Conservation (phyloP, 129 eudicot genomes). For the Ambrosia trifida region DNA sequence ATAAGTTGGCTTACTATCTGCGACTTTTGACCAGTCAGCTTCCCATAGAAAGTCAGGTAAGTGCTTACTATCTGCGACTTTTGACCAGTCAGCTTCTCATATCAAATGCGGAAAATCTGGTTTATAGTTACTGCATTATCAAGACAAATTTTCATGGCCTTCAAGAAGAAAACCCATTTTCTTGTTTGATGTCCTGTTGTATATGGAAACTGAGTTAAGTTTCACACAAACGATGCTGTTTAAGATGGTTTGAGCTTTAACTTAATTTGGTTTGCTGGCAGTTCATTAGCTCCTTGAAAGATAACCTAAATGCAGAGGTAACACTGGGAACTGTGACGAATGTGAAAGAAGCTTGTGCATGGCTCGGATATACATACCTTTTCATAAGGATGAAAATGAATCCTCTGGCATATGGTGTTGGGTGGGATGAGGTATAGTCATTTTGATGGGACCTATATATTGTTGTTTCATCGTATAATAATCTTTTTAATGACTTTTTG, state of each 20-base stretch:
- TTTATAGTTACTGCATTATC: not conserved
- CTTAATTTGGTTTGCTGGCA: constrained; percentile 36
- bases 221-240: not conserved
- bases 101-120: not conserved
- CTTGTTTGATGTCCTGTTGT: not conserved
- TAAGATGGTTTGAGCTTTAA: not conserved
- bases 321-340: constrained; percentile 97
- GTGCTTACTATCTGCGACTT: constrained; percentile 25
- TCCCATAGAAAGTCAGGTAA: constrained; percentile 98
- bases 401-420: constrained; percentile 97
- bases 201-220: not conserved
- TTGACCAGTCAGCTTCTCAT: not conserved
- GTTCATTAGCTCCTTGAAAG: constrained; percentile 96
- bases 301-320: constrained; percentile 97
- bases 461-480: not conserved
- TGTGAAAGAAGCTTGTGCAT: constrained; percentile 99
- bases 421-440: constrained; percentile 96
- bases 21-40: constrained; percentile 95
- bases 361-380: constrained; percentile 98
- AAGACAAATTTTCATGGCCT: not conserved
- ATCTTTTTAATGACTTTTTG: not conserved
- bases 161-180: not conserved
- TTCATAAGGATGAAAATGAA: constrained; percentile 98
- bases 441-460: constrained; percentile 11
- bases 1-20: constrained; percentile 88